Base-by-base conservation (phyloP, 257 asterid species). In the Nicotiana noctiflora region DNA sequence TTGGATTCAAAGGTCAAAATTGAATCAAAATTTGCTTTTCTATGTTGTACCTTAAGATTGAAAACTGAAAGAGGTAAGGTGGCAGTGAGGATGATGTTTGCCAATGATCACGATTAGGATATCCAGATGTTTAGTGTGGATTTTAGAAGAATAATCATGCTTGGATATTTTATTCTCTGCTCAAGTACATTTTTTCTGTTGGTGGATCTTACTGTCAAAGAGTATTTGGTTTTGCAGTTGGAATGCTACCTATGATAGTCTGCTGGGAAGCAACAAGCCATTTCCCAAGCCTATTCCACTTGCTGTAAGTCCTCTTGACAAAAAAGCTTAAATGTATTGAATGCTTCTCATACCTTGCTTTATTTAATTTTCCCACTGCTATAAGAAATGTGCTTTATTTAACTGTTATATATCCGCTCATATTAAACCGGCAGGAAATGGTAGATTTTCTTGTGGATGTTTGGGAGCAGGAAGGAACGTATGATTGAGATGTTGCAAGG, bases 381-480 rank as follows among this genome's bases (percentile, higher is more conserved):
- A 4, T 40, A 21, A 12, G 18, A 21, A 51, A 72, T 46, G 21
- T 46, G 40, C 61, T 72, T 40, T 72, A 3, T 14, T 72, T 49
- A 72, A 72, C 60, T 72, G 78, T 49, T 72, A 5, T 32, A 32
- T 32, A 8, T 72, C 5, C 60, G 27, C 52, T 61, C 21, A 53
- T 83, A 62, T 75, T 29, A 34, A 87, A 82, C 62, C 46, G 8
- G 77, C 92, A 93, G 98, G 97, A 93, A 85, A 90, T 93, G 97
- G 80, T 92, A 34, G 98, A 91, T 80, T 92, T 93, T 84, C 93
- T 93, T 46, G 98, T 90, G 80, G 97, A 92, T 82, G 77, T 89
- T 61, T 92, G 98, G 98, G 98, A 89, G 90, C 92, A 90, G 81
- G 97, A 92, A 77, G 97, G 97, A 23, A 64, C 92, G 94, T 92